Conservation (phyloP, 345 rosid species). For the Anastatica hierochuntica region DNA sequence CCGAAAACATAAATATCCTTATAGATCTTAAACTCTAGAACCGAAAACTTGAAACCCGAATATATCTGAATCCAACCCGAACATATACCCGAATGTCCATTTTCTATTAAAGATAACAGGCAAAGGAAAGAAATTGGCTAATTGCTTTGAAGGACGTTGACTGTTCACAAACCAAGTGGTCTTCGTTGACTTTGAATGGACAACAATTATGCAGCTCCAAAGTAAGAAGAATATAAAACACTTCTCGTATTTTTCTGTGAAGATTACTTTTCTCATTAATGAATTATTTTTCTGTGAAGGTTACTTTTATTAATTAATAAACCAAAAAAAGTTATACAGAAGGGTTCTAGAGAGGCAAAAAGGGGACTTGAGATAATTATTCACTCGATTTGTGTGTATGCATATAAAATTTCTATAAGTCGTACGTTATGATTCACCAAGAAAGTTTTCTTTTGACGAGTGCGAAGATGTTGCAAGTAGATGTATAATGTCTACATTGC, state of each 20-base stretch:
- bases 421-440: background rate
- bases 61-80: no score
- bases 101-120: no score
- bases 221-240: background rate
- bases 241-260: background rate
- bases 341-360: background rate
- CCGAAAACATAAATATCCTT: no score
- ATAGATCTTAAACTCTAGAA: no score
- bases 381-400: background rate
- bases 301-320: background rate
- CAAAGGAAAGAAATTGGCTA: no score
- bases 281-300: background rate
- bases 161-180: constrained; percentile 11
- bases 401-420: background rate
- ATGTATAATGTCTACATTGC: constrained; percentile 6
- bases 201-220: constrained; percentile 22
- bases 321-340: no score
- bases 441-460: constrained; percentile 14
- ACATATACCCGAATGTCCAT: no score
- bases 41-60: no score
- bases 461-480: constrained; percentile 19
- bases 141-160: constrained; percentile 6
- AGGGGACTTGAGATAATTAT: background rate
- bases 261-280: no score
- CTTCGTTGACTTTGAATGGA: constrained; percentile 18